These are phyloP conservation scores for Henningerozyma blattae DNA, from an alignment of 805 yeast species.

Conservation along the genomic window DNA sequence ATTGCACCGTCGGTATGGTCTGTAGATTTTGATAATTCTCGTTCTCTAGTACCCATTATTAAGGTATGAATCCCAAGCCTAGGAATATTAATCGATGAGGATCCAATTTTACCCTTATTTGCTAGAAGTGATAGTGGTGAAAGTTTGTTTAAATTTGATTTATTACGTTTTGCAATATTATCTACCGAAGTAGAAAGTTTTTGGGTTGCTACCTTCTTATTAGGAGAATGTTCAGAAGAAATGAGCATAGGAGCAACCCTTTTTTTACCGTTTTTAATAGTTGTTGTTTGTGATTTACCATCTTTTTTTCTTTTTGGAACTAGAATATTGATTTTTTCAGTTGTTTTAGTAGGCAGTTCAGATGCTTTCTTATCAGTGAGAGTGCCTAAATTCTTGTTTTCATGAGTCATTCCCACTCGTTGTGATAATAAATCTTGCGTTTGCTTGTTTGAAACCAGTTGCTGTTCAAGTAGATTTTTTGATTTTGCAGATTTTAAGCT, in stretches of 20 bases:
- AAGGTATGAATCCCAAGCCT: slow-evolving; percentile 52
- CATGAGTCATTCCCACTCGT: too few relatives aligned
- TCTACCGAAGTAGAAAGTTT: not conserved
- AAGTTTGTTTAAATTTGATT: too few relatives aligned
- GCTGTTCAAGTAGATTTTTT: not conserved
- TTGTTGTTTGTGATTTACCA: slow-evolving; percentile 31
- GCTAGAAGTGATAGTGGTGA: slow-evolving; percentile 5
- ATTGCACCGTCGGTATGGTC: slow-evolving; percentile 4
- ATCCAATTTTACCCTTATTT: slow-evolving; percentile 25
- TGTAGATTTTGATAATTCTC: slow-evolving; percentile 4
- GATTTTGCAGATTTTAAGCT: too few relatives aligned
- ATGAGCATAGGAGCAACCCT: slow-evolving; percentile 62
- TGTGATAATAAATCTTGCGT: too few relatives aligned
- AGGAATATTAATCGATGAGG: slow-evolving; percentile 42
- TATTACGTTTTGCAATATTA: not conserved
- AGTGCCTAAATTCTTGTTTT: not conserved
- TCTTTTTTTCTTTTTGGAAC: slow-evolving; percentile 21
- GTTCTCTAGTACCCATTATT: slow-evolving; percentile 43
- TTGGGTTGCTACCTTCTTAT: slow-evolving; percentile 1
- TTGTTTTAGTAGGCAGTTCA: not conserved
- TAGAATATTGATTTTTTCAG: slow-evolving; percentile 11
- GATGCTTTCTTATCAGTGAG: not conserved
- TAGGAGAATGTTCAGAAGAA: slow-evolving; percentile 29
- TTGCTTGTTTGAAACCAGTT: not conserved
- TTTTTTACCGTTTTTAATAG: slow-evolving; percentile 67